Evolutionary conservation across 2,329 filamentous ascomycete genomes (phyloP).

Genomic region (Elsinoe perseae): DNA sequence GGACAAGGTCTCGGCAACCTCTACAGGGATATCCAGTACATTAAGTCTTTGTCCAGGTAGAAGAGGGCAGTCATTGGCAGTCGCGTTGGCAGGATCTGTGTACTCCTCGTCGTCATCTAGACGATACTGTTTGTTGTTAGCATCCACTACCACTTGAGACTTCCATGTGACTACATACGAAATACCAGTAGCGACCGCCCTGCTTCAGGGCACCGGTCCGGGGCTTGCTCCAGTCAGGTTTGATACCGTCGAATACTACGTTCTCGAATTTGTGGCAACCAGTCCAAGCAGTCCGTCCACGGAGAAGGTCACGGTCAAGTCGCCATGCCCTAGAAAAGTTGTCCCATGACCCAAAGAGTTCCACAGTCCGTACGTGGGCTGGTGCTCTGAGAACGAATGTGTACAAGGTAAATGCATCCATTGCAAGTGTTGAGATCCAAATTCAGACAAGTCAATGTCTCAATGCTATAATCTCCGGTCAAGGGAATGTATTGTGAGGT

Average conservation of each 20-base stretch:
- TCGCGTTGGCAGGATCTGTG: constrained; percentile 63
- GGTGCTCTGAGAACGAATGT: constrained; percentile 32
- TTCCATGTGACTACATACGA: constrained; percentile 51
- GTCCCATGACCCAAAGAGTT: constrained; percentile 88
- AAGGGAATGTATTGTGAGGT: background rate
- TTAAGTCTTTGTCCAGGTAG: constrained; percentile 85
- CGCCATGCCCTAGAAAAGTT: constrained; percentile 74
- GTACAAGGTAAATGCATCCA: constrained; percentile 32
- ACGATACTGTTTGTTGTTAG: constrained; percentile 58
- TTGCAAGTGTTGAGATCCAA: constrained; percentile 10
- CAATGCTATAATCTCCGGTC: background rate
- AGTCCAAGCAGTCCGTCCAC: constrained; percentile 70
- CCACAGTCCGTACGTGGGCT: constrained; percentile 59
- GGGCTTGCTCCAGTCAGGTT: constrained; percentile 44
- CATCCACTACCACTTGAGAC: background rate
- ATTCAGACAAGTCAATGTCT: constrained; percentile 9
- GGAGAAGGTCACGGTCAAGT: constrained; percentile 72
- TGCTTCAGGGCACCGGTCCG: constrained; percentile 78
- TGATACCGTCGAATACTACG: constrained; percentile 71
- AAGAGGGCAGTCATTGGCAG: constrained; percentile 73
- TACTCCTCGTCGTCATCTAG: constrained; percentile 70
- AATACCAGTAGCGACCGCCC: constrained; percentile 93
- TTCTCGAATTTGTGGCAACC: constrained; percentile 81
- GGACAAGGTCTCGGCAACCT: constrained; percentile 34
- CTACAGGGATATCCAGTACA: constrained; percentile 68